Evolutionary conservation across 345 rosid genomes (phyloP), one percentile per base, ranked within the genome.

Genomic region (Camelina laxa): DNA sequence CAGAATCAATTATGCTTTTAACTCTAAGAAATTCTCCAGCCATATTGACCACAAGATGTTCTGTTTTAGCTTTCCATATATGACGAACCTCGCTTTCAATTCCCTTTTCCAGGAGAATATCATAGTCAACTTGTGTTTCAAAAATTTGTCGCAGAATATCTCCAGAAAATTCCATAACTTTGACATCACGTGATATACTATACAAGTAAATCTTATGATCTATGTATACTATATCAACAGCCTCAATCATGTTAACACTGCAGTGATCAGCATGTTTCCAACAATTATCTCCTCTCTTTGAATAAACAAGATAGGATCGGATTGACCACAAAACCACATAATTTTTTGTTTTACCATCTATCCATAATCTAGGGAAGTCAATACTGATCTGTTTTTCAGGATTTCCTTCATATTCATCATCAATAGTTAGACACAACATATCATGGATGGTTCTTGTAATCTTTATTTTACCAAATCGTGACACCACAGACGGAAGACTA

Each of bases 321-420:
- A 42, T 42, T 11, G 7, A 7, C 55, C 55, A 64, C 1, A 33
- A 3, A 27, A 69, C 64, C 10, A 69, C 14, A 31, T 69, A 57
- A 30, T 42, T 44, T 69, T 44, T 69, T 44, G 55, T 69, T 57
- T 69, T 57, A 12, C 44, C 42, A 11, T 69, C 73, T 1, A 57
- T 30, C 56, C 65, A 69, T 0, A 69, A 69, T 20, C 7, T 1
- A 41, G 41, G 20, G 1, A 0, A 8, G 2, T 1, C 0, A 4
- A 51, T 35, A n/a, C 7, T 0, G 35, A 67, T 3, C 7, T 53
- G 4, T 12, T 20, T 50, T 50, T 10, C 3, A 20, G 30, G 15
- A 50, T 0, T 4, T 0, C 2, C 0, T 2, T 2, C 0, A 20
- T 0, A 20, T 20, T 9, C 14, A 0, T 4, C 15, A 4, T 19